These are phyloP conservation scores for Xylariomycetidae sp. DNA, from an alignment of 2,329 filamentous ascomycete genomes.

Conservation along the genomic window DNA sequence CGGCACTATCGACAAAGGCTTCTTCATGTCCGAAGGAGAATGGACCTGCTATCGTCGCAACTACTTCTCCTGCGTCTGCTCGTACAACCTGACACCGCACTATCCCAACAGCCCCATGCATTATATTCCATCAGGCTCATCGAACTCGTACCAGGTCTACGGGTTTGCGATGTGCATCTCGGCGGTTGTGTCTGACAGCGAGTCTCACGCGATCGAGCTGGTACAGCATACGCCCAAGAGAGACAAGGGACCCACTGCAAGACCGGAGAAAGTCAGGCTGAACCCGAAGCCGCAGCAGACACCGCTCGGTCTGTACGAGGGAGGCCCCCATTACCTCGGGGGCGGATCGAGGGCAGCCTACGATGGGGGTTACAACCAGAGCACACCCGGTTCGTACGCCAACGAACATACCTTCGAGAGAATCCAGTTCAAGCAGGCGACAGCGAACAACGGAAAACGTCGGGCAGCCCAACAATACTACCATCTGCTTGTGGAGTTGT, in stretches of 20 bases:
- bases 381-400: constrained; percentile 31
- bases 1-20: constrained; percentile 82
- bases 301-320: constrained; percentile 38
- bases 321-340: constrained; percentile 29
- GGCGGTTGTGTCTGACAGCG: constrained; percentile 71
- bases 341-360: constrained; percentile 34
- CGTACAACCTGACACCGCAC: constrained; percentile 62
- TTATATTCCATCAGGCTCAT: constrained; percentile 43
- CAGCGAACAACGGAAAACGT: constrained; percentile 88
- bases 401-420: constrained; percentile 69
- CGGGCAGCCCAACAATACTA: constrained; percentile 89
- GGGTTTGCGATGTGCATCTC: constrained; percentile 81
- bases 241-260: constrained; percentile 77
- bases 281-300: constrained; percentile 53
- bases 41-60: constrained; percentile 93
- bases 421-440: constrained; percentile 91
- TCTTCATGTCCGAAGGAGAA: constrained; percentile 72
- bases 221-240: constrained; percentile 89
- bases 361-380: constrained; percentile 33
- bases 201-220: constrained; percentile 71
- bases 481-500: constrained; percentile 81
- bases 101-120: constrained; percentile 41
- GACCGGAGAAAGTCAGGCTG: constrained; percentile 64
- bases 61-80: constrained; percentile 82
- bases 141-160: constrained; percentile 58